phyloP scores from a whole-genome alignment of 495 filamentous ascomycete genomes.

The Recurvomyces mirabilis region DNA sequence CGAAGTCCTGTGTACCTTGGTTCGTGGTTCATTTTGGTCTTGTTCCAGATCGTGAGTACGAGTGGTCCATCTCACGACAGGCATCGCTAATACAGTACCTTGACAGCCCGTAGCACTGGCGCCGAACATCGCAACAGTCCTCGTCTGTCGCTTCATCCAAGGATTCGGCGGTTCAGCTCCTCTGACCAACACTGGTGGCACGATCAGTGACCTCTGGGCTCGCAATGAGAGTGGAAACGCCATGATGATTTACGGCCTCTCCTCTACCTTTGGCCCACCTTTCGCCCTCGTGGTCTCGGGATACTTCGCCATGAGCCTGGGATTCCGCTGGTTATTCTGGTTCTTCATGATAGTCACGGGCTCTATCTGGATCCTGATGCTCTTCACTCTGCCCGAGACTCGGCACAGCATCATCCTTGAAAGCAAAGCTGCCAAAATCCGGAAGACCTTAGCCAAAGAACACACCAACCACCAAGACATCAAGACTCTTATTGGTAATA shows the following conservation, averaged over 20 bases:
- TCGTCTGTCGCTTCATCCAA: slow-evolving; percentile 50
- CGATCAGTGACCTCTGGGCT: slow-evolving; percentile 26
- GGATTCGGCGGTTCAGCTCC: slow-evolving; percentile 54
- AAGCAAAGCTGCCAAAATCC: slow-evolving; percentile 9
- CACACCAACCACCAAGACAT: slow-evolving; percentile 47
- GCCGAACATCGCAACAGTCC: slow-evolving; percentile 45
- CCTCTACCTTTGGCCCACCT: slow-evolving; percentile 9
- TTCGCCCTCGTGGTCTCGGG: slow-evolving; percentile 36
- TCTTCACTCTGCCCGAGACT: slow-evolving; percentile 36
- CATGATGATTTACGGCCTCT: slow-evolving; percentile 18
- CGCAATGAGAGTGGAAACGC: slow-evolving; percentile 19
- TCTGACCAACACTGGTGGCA: slow-evolving; percentile 49
- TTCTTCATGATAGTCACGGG: slow-evolving; percentile 38
- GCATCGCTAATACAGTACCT: not conserved
- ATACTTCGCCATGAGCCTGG: slow-evolving; percentile 32
- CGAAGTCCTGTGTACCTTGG: slow-evolving; percentile 42
- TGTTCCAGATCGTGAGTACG: slow-evolving; percentile 36
- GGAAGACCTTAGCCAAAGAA: slow-evolving; percentile 36
- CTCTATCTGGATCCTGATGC: slow-evolving; percentile 33
- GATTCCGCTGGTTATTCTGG: slow-evolving; percentile 38
- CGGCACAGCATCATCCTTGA: slow-evolving; percentile 30
- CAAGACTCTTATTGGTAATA: slow-evolving; percentile 44
- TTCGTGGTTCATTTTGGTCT: slow-evolving; percentile 39
- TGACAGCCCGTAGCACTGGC: slow-evolving; percentile 52
- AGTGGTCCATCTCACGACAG: not conserved